Evolutionary conservation across 140 eudicot species (phyloP), one percentile per base, ranked within the genome.

Genomic region (Senecio squalidus): DNA sequence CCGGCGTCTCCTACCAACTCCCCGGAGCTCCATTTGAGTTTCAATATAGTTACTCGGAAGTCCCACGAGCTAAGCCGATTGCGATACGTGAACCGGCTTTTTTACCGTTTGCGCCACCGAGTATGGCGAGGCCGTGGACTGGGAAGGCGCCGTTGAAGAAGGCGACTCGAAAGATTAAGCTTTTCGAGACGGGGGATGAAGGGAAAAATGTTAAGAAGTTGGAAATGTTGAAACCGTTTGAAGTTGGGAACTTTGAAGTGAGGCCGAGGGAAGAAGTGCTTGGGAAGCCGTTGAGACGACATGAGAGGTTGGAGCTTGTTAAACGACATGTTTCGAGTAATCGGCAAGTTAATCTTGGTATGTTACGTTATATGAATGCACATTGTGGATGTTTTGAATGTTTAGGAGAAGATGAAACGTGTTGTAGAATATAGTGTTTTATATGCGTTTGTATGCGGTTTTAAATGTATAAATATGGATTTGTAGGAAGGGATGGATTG

Each of bases 11-110:
- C 46, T 92, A 92, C 64, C 84, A 67, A 15, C 84, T 92, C 22
- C 98, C 96, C 49, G 96, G 95, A 3, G 98, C 98, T n/a, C 98
- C 98, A 4, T 92, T 92, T 33, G 98, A 84, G 43, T 92, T 92
- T 55, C 86, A 79, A 51, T 92, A 69, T 71, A 92, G 96, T 58
- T 92, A 92, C 66, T 83, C 92, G 4, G 98, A 92, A 62, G 73
- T 76, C 4, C 98, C 98, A 5, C 82, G 84, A 51, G 98, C 77
- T 11, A 80, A 84, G 76, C 95, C 98, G 2, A n/a, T 84, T 17
- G 95, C 95, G 2, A 77, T 92, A 17, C 88, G 98, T 0, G 98
- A 92, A 51, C 98, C 98, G 9, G 96, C 98, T 2, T 92, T 92
- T 47, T 69, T 92, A 55, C 98, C 98, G 23, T 92, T 92, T 27